A percentile compares a stretch with the other conserved stretches of the same genome.
Evolutionary conservation across 164 flowering plant species (phyloP).

Genomic region (Umbellularia californica): DNA sequence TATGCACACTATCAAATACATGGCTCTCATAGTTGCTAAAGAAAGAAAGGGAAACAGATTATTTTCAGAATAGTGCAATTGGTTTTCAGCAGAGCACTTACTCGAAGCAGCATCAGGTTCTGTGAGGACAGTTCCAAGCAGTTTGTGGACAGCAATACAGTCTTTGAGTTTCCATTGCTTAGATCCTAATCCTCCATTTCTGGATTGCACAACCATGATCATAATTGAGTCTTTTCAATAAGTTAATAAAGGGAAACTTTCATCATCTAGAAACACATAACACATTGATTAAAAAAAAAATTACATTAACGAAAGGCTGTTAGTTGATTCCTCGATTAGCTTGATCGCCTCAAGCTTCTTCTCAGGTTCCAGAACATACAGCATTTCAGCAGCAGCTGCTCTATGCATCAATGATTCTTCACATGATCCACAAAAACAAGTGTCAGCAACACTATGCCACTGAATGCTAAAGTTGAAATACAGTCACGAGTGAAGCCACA

Average conservation of each 20-base stretch:
- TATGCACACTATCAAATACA: no score
- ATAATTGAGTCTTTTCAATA: background rate
- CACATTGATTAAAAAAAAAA: background rate
- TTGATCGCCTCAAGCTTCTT: slow-evolving; percentile 72
- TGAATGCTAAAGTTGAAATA: background rate
- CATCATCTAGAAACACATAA: background rate
- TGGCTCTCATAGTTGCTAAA: no score
- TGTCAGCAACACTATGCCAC: slow-evolving; percentile 1
- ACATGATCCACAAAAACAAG: slow-evolving; percentile 4
- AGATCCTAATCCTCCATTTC: slow-evolving; percentile 63
- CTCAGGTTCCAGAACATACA: slow-evolving; percentile 55
- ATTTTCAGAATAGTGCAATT: background rate
- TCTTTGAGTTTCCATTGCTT: slow-evolving; percentile 79
- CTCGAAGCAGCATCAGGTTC: slow-evolving; percentile 76
- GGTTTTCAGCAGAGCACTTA: slow-evolving; percentile 33
- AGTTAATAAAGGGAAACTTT: background rate
- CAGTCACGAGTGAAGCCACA: no score
- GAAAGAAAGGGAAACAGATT: no score
- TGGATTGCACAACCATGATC: slow-evolving; percentile 14
- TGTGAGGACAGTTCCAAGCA: slow-evolving; percentile 42
- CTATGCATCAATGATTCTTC: slow-evolving; percentile 97
- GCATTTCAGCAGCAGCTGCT: slow-evolving; percentile 90
- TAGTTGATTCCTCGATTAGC: slow-evolving; percentile 72
- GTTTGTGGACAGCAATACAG: slow-evolving; percentile 70
- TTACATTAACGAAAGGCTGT: slow-evolving; percentile 44